Conservation (phyloP, 768 basidiomycete genomes). For the Suillus subluteus region DNA sequence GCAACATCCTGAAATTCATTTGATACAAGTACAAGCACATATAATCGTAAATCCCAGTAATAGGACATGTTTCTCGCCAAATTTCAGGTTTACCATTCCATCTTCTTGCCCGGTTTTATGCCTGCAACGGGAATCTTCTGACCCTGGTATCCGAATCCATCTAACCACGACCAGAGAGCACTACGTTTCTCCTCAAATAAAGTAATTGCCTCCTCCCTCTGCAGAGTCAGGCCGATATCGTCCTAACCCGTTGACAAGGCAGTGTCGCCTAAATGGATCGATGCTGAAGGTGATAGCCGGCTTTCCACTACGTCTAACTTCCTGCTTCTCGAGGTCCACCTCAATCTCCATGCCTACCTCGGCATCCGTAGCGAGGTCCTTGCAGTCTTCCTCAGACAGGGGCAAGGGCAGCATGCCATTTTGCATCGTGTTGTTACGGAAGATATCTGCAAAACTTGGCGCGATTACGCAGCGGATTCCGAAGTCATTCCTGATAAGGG, state of each 20-base stretch:
- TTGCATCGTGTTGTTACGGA: constrained; percentile 88
- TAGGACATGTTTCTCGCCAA: not conserved
- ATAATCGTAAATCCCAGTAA: not conserved
- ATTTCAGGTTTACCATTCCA: constrained; percentile 65
- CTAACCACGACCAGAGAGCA: constrained; percentile 91
- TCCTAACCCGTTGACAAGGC: constrained; percentile 95
- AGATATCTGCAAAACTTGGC: constrained; percentile 90
- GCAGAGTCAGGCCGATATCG: constrained; percentile 94
- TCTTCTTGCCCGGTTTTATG: constrained; percentile 48
- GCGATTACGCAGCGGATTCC: constrained; percentile 89
- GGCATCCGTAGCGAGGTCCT: constrained; percentile 75
- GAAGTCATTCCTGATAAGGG: constrained; percentile 70
- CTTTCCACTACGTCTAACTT: constrained; percentile 75
- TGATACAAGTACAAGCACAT: not conserved
- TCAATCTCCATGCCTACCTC: constrained; percentile 75
- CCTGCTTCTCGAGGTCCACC: constrained; percentile 82
- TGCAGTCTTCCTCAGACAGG: constrained; percentile 72
- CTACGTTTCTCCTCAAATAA: constrained; percentile 81
- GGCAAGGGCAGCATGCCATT: constrained; percentile 88
- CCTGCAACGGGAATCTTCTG: constrained; percentile 66
- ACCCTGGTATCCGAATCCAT: constrained; percentile 90
- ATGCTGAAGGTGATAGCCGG: constrained; percentile 74
- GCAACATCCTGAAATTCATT: constrained; percentile 2
- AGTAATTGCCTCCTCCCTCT: constrained; percentile 72
- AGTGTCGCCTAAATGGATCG: constrained; percentile 91